Percentiles rank a stretch among this genome's conserved stretches.
phyloP scores from a whole-genome alignment of 2,329 filamentous ascomycete species.

The Colletotrichum cereale region DNA sequence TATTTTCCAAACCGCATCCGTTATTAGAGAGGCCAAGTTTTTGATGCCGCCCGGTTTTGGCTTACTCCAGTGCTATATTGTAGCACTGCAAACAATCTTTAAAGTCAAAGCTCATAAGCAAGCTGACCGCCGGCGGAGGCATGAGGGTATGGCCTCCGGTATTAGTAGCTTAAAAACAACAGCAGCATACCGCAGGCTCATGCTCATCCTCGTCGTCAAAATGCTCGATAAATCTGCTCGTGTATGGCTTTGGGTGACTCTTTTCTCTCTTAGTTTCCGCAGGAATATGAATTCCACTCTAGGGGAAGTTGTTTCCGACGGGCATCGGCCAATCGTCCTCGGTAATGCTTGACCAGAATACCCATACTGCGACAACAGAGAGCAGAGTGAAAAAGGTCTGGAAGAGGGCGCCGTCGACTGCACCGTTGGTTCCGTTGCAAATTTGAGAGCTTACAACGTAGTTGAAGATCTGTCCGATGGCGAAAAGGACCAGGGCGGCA shows the following conservation, averaged over 20 bases:
- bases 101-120: too few species aligned
- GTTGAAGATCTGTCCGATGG: slow-evolving; percentile 94
- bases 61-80: not conserved
- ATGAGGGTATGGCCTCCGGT: not conserved
- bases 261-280: not conserved
- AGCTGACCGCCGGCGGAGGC: not conserved
- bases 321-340: slow-evolving; percentile 94
- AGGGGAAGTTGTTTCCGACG: slow-evolving; percentile 55
- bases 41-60: not conserved
- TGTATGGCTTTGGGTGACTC: not conserved
- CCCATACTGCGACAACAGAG: slow-evolving; percentile 86
- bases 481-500: slow-evolving; percentile 83
- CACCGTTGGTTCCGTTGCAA: slow-evolving; percentile 83
- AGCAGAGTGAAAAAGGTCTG: slow-evolving; percentile 92
- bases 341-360: slow-evolving; percentile 99
- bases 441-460: slow-evolving; percentile 94
- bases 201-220: slow-evolving; percentile 2
- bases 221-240: not conserved
- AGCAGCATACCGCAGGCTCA: not conserved
- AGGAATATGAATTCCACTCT: slow-evolving; percentile 6
- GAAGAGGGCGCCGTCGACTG: slow-evolving; percentile 94
- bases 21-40: not conserved
- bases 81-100: not conserved
- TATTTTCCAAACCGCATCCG: not conserved
- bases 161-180: not conserved